These are phyloP conservation scores for Kandelia obovata DNA, from an alignment of 345 rosid genomes.

Conservation along the genomic window DNA sequence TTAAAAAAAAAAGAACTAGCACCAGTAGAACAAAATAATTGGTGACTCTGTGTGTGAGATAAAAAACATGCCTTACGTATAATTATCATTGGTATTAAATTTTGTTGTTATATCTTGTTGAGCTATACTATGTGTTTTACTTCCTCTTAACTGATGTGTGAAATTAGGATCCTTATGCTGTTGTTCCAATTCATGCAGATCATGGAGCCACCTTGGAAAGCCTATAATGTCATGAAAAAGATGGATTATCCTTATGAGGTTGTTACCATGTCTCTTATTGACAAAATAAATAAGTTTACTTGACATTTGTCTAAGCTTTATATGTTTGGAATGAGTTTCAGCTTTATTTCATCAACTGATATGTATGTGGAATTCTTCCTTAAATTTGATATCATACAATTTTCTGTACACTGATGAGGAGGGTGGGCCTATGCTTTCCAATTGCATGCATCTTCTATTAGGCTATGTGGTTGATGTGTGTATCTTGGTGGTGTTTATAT, in stretches of 20 bases:
- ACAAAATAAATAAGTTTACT: not conserved
- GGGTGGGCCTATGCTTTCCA: not conserved
- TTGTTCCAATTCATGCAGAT: constrained; percentile 43
- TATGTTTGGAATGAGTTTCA: not conserved
- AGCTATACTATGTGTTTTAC: not conserved
- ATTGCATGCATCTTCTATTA: not conserved
- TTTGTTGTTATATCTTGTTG: not conserved
- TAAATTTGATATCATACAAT: not conserved
- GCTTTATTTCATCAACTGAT: not conserved
- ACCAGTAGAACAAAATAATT: too few relatives aligned
- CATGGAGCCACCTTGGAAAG: constrained; percentile 96
- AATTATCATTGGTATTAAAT: not conserved
- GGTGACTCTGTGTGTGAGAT: too few relatives aligned
- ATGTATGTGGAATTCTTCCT: not conserved
- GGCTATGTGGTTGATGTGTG: not conserved
- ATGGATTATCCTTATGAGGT: constrained; percentile 97
- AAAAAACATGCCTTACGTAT: too few relatives aligned
- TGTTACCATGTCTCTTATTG: constrained; percentile 20
- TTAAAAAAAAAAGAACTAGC: too few relatives aligned
- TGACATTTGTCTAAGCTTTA: not conserved
- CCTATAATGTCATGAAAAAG: constrained; percentile 70
- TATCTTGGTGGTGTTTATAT: not conserved
- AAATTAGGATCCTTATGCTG: not conserved
- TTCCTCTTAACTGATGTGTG: not conserved
- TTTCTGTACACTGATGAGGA: not conserved